Conservation (phyloP, 2,329 filamentous ascomycete genomes). For the Gyromitra esculenta region DNA sequence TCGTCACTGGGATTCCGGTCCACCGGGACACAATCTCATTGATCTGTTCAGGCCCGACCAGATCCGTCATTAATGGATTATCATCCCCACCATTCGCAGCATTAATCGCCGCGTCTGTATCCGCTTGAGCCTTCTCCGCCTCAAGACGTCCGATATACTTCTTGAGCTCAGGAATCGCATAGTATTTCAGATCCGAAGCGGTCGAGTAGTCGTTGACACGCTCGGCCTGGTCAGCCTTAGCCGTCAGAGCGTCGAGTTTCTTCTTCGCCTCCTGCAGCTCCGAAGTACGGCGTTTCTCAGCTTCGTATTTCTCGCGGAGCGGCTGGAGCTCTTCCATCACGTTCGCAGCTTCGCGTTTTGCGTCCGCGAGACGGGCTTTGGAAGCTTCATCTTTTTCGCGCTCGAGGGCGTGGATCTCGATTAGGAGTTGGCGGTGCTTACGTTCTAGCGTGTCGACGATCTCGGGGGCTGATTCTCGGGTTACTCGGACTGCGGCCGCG, state of each 20-base stretch:
- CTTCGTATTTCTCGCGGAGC: conserved; percentile 93
- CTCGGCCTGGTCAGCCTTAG: conserved; percentile 93
- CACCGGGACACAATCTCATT: conserved; percentile 97
- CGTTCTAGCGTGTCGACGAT: conserved; percentile 94
- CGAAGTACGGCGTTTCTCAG: conserved; percentile 87
- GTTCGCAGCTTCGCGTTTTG: conserved; percentile 90
- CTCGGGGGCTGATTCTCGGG: conserved; percentile 94
- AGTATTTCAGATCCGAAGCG: conserved; percentile 94
- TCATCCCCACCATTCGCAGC: conserved; percentile 68
- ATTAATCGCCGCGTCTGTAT: conserved; percentile 70
- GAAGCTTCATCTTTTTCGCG: conserved; percentile 96
- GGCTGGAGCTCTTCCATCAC: conserved; percentile 92
- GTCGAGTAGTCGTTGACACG: conserved; percentile 83
- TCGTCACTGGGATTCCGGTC: conserved; percentile 97
- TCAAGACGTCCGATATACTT: conserved; percentile 82
- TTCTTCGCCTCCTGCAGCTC: conserved; percentile 94
- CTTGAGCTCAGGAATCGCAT: conserved; percentile 93
- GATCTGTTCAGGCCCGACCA: conserved; percentile 96
- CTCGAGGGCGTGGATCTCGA: conserved; percentile 94
- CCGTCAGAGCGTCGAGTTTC: conserved; percentile 89
- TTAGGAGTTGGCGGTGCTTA: conserved; percentile 87
- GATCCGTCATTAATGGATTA: conserved; percentile 81
- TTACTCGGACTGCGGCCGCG: conserved; percentile 93
- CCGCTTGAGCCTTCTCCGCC: conserved; percentile 78
- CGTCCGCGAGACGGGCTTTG: conserved; percentile 79